Evolutionary conservation across 2,329 filamentous ascomycete species (phyloP), one percentile per base, ranked within the genome.

Genomic region (Cercospora brassicicola): DNA sequence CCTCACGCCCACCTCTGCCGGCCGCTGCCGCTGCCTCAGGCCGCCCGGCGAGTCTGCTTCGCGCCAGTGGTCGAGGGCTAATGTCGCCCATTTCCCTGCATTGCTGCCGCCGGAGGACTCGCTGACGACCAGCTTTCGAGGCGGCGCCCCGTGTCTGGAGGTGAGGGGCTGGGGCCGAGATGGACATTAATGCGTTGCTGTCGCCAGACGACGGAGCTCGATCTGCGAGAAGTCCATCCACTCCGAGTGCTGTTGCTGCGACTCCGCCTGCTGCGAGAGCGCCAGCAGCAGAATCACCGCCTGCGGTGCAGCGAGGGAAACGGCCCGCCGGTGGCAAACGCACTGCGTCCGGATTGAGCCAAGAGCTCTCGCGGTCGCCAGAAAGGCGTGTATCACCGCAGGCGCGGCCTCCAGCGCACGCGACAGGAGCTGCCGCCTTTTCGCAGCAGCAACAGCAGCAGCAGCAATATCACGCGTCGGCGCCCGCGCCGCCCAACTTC

Each of bases 131-230:
- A 66, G 30, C 45, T 56, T 45, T 56, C 53, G 23, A 48, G 53
- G 53, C 53, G 53, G 53, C 53, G 28, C 53, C 23, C 23, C 13
- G 26, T 33, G 53, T 57, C 45, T 48, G 63, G 62, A 39, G 59
- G 53, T 45, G 42, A 30, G 59, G 20, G 23, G 48, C 33, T 26
- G 23, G 31, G 56, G n/a, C 39, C 57, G 64, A 57, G 53, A 84
- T 84, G 83, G 81, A 84, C 73, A 84, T 84, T 79, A 82, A 82
- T 73, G 81, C 81, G 57, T 77, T 84, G 62, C 74, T 84, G 62
- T 84, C 82, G 74, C 82, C 83, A 45, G 81, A 82, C 69, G 81
- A 83, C 67, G 80, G 80, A 73, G 76, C 81, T 3, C 28, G 15
- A 7, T 20, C 23, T 15, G 61, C 39, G 28, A 8, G 26, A 10